Conservation (phyloP, 2,329 filamentous ascomycete species). For the Zalaria obscura region DNA sequence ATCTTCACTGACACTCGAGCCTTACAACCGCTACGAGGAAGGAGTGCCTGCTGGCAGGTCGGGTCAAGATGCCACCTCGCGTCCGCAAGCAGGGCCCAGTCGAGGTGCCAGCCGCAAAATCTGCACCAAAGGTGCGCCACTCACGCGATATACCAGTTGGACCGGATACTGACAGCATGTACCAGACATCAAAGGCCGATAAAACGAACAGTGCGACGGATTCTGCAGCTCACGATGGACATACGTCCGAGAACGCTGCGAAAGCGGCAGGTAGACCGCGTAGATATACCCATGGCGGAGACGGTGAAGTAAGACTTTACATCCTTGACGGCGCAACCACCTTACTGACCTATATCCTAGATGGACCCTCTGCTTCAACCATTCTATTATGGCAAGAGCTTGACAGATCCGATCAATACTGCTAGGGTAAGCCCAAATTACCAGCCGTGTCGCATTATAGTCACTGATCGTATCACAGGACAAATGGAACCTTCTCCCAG, state of each 20-base stretch:
- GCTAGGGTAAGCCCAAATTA: conserved; percentile 25
- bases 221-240: no score
- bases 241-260: conserved; percentile 1
- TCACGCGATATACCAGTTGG: not conserved
- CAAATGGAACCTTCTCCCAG: conserved; percentile 93
- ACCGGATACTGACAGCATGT: no score
- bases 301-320: not conserved
- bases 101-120: conserved; percentile 12
- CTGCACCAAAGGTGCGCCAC: conserved; percentile 13
- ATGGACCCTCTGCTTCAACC: conserved; percentile 49
- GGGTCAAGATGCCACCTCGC: conserved; percentile 16
- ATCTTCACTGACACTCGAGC: not conserved
- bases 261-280: conserved; percentile 1
- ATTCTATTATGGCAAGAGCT: conserved; percentile 53
- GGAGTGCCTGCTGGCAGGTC: not conserved
- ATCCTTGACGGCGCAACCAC: not conserved
- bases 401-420: conserved; percentile 57
- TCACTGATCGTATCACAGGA: conserved; percentile 35
- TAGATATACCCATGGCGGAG: conserved; percentile 5
- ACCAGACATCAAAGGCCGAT: no score
- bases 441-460: no score
- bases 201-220: no score
- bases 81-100: conserved; percentile 16
- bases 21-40: not conserved
- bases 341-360: not conserved